phyloP scores from a whole-genome alignment of 805 yeast genomes.

The Yarrowia osloensis region DNA sequence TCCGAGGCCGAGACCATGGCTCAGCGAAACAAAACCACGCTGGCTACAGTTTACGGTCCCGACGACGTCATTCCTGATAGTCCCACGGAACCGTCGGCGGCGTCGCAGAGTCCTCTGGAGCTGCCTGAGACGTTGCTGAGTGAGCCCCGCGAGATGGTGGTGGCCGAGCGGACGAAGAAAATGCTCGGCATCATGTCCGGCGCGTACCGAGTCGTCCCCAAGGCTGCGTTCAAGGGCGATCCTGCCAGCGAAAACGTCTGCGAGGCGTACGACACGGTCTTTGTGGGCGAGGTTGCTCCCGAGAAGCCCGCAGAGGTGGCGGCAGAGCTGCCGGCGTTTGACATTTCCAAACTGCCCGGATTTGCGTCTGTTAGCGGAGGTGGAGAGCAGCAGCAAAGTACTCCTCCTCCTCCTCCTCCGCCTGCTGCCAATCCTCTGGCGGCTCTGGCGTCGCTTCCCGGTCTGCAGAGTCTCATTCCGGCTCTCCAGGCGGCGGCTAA shows the following conservation, averaged over 20 bases:
- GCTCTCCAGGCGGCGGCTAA: neutral
- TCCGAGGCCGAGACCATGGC: neutral
- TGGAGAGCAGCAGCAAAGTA: neutral
- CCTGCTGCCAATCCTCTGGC: constrained; percentile 16
- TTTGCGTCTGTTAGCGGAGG: neutral
- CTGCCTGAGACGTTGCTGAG: neutral
- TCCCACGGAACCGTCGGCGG: constrained; percentile 1
- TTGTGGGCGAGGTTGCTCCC: constrained; percentile 1
- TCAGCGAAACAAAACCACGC: constrained; percentile 6
- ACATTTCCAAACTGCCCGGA: constrained; percentile 16
- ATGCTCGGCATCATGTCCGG: constrained; percentile 28
- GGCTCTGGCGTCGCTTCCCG: constrained; percentile 15
- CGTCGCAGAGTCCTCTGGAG: constrained; percentile 22
- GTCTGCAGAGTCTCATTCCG: constrained; percentile 4
- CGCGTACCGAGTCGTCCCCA: constrained; percentile 20
- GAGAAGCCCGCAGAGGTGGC: neutral
- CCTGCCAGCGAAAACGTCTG: neutral
- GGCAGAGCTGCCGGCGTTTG: neutral
- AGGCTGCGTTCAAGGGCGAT: constrained; percentile 11
- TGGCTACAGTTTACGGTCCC: neutral
- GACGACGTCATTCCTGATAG: constrained; percentile 9
- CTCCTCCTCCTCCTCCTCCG: constrained; percentile 12
- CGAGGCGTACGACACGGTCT: constrained; percentile 24
- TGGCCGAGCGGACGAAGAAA: constrained; percentile 20
- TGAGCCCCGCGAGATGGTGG: constrained; percentile 15